A percentile compares a stretch with the other conserved stretches of the same genome.
These are phyloP conservation scores for Leptographium lundbergii DNA, from an alignment of 2,329 filamentous ascomycete genomes.

Conservation along the genomic window DNA sequence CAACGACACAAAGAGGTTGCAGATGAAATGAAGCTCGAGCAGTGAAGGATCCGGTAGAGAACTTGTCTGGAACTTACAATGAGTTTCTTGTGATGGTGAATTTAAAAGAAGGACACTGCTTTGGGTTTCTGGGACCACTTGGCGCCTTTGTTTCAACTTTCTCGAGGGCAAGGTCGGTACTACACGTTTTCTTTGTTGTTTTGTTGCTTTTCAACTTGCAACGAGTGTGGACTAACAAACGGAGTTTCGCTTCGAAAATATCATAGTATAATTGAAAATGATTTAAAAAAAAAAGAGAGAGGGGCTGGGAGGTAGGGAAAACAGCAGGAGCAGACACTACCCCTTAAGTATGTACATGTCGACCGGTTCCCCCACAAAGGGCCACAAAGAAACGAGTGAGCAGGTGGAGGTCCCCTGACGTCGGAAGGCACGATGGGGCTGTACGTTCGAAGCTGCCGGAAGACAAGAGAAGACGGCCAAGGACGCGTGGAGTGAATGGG, in stretches of 20 bases:
- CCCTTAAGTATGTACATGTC: not conserved
- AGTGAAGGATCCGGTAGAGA: not conserved
- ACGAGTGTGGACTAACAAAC: too few relatives aligned
- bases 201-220: not conserved
- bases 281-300: too few relatives aligned
- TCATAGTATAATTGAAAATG: too few relatives aligned
- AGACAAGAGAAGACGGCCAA: not conserved
- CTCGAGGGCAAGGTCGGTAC: not conserved
- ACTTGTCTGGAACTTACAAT: not conserved
- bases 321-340: not conserved
- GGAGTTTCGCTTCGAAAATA: too few relatives aligned
- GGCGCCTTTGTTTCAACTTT: not conserved
- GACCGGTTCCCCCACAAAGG: not conserved
- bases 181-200: not conserved
- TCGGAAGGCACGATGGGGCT: not conserved
- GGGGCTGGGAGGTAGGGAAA: not conserved
- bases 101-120: not conserved
- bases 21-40: not conserved
- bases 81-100: not conserved
- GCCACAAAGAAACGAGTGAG: not conserved
- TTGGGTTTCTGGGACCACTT: not conserved
- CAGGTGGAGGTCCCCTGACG: not conserved
- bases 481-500: not conserved
- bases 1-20: not conserved
- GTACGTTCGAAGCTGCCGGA: not conserved